Evolutionary conservation across 768 basidiomycete species (phyloP).

Genomic region (Mycena kentingensis): DNA sequence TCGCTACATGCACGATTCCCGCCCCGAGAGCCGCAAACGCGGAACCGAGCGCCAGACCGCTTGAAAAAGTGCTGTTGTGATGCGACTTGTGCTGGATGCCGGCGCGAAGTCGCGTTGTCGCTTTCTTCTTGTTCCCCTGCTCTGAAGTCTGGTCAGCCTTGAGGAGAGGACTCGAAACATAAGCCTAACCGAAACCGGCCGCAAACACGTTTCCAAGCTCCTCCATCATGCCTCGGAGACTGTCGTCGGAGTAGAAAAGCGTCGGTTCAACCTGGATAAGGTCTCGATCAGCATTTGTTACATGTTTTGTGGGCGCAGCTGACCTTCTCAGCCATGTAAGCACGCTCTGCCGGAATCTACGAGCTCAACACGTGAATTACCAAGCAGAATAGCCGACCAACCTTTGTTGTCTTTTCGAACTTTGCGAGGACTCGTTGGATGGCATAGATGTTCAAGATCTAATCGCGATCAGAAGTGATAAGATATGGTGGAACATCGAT

Average conservation of each 20-base stretch:
- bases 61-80: slow-evolving; percentile 72
- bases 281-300: neutral
- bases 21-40: slow-evolving; percentile 66
- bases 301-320: neutral
- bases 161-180: neutral
- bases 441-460: slow-evolving; percentile 88
- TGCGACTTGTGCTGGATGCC: slow-evolving; percentile 54
- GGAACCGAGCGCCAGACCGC: slow-evolving; percentile 72
- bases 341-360: slow-evolving; percentile 67
- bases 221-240: slow-evolving; percentile 66
- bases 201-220: slow-evolving; percentile 81
- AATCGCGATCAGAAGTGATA: neutral
- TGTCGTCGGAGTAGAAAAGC: slow-evolving; percentile 63
- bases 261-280: slow-evolving; percentile 61
- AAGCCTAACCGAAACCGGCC: slow-evolving; percentile 60
- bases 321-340: slow-evolving; percentile 84
- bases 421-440: slow-evolving; percentile 86
- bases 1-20: slow-evolving; percentile 62
- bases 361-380: no score
- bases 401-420: slow-evolving; percentile 78
- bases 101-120: slow-evolving; percentile 65
- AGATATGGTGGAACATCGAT: neutral
- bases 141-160: slow-evolving; percentile 19
- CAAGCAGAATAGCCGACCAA: slow-evolving; percentile 34
- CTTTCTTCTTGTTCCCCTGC: slow-evolving; percentile 78